Percentiles rank a stretch among this genome's conserved stretches.
Conservation (phyloP, 2,329 filamentous ascomycete genomes). For the Fusarium gaditjirri region DNA sequence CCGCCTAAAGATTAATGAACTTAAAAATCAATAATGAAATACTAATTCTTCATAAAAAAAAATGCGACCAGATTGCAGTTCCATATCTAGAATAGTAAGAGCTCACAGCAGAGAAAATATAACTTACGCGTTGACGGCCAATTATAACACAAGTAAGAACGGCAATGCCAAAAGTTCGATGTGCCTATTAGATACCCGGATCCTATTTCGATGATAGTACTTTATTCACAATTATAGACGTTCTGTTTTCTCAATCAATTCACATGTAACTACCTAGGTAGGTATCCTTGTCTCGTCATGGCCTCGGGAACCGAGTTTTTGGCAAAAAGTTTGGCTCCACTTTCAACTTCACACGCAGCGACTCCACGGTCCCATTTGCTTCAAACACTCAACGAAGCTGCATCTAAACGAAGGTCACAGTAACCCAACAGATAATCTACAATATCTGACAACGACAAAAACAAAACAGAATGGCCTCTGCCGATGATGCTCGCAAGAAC, state of each 20-base stretch:
- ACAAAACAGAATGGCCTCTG: conserved; percentile 34
- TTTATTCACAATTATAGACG: background rate
- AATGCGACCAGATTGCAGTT: background rate
- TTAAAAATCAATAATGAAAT: background rate
- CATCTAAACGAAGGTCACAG: background rate
- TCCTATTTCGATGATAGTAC: background rate
- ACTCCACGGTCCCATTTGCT: background rate
- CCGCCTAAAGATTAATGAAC: conserved; percentile 19
- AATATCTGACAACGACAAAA: background rate
- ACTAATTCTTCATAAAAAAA: background rate
- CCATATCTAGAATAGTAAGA: background rate
- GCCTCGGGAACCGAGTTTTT: background rate
- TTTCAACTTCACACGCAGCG: conserved; percentile 29
- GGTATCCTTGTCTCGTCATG: background rate
- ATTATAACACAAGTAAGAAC: background rate
- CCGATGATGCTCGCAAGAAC: conserved; percentile 47
- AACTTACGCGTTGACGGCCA: background rate
- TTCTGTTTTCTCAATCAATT: background rate
- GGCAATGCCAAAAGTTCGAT: background rate
- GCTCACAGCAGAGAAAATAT: background rate
- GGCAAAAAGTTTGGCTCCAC: conserved; percentile 29
- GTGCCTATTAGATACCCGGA: background rate
- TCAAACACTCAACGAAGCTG: background rate
- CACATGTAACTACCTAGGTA: conserved; percentile 8
- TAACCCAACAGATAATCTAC: background rate